Base-by-base conservation (phyloP, 2,329 filamentous ascomycete genomes). In the Alternaria longipes region DNA sequence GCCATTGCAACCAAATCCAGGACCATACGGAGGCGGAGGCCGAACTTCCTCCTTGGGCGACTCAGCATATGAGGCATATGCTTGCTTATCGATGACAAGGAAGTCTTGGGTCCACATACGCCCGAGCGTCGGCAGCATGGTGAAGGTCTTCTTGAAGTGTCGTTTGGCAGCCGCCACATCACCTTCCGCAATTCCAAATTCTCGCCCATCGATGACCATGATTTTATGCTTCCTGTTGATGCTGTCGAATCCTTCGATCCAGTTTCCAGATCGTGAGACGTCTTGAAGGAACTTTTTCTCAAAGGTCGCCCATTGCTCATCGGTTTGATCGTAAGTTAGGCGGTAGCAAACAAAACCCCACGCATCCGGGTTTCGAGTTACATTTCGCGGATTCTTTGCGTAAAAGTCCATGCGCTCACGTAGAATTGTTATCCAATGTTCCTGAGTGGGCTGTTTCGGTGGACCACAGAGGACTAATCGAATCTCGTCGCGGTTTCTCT, bases 261-360 rank as follows among this genome's bases (percentile, higher is more conserved):
- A 67, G 7, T 54, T 26, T 3, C 66, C 64, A 12, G 66, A 61
- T 18, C 58, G 56, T 18, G 28, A 47, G 2, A 64, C 14, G 36
- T 69, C 69, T 11, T 40, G 46, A 11, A 55, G 49, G 12, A 72
- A 44, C 36, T 66, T 70, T 5, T 38, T 41, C 26, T 51, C 42
- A 28, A 72, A 69, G 2, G 40, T 18, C 8, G 53, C 38, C 69
- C 69, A 72, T 57, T 72, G 63, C 12, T 59, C 56, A 14, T 66
- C 54, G 0, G 52, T 66, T 24, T 70, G 53, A 4, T 51, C 36
- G 42, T 72, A 70, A 1, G 67, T 69, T 3, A 72, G 52, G 11
- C 68, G 61, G 45, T 72, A 72, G 38, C 55, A 62, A 0, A 68
- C 66, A 26, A 68, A 72, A 3, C 67, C 69, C 64, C 66, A 72